Evolutionary conservation across 371 early-diverging fungal species (phyloP), one percentile per base, ranked within the genome.

Genomic region (Mortierella sp.): DNA sequence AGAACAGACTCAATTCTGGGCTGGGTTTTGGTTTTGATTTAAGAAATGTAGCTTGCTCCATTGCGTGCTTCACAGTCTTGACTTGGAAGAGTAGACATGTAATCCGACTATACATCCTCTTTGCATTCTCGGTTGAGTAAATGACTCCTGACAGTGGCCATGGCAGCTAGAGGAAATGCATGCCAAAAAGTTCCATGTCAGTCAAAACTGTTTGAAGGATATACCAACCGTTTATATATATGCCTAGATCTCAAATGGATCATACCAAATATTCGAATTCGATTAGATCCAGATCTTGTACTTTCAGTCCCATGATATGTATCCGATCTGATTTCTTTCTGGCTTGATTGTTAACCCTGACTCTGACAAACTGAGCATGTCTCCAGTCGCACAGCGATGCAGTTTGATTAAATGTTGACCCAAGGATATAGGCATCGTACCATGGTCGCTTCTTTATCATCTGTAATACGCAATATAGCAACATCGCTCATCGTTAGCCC

Each of bases 241-340:
- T n/a, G 22, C 10, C 9, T 4, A 24, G n/a, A 24, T 24, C 8
- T 14, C 10, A 52, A 52, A 32, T 37, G 11, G 3, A 35, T 0
- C 66, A 52, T 74, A 80, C 80, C 75, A 75, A 32, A 58, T 81
- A 81, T n/a, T 81, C 81, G 59, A 81, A 81, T 37, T 65, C 60
- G 22, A 81, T 72, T 32, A 60, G 68, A 1, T 75, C 81, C 52
- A 81, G 37, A 0, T 61, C 43, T 26, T 70, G 73, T 9, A 64
- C 52, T 16, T 62, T 43, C 40, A 72, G 49, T 5, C 59, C 64
- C 11, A 66, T 58, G 39, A 78, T 47, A 49, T 54, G 47, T 1
- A 62, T 70, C 28, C 32, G 35, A 0, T 32, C 20, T 18, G 51
- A 18, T 54, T 39, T 70, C 14, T 47, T 37, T 20, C 22, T 30